Percentiles rank a stretch among this genome's conserved stretches.
These are phyloP conservation scores for Phytopythium helicoides DNA, from an alignment of 352 stramenopile genomes.

Conservation along the genomic window DNA sequence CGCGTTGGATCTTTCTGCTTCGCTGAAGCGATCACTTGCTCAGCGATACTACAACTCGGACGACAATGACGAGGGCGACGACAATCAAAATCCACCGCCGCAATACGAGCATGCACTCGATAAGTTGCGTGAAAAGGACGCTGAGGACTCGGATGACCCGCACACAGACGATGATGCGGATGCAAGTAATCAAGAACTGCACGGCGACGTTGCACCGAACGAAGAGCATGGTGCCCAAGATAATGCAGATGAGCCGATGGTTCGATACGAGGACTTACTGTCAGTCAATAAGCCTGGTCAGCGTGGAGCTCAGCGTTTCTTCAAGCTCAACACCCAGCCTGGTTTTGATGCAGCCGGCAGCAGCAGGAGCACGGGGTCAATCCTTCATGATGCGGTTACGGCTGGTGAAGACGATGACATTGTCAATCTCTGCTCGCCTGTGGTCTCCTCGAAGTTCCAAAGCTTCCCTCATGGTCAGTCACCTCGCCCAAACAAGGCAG, in stretches of 20 bases:
- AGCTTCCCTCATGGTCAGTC: too few species aligned
- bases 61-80: background rate
- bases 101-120: too few species aligned
- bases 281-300: conserved; percentile 18
- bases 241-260: conserved; percentile 25
- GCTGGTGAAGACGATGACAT: conserved; percentile 27
- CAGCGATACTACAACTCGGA: conserved; percentile 6
- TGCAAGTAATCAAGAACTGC: conserved; percentile 17
- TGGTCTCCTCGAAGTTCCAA: conserved; percentile 2
- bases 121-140: too few species aligned
- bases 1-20: background rate
- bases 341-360: background rate
- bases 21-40: background rate
- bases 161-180: conserved; percentile 12
- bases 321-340: background rate
- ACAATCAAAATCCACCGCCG: too few species aligned
- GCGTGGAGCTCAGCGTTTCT: conserved; percentile 1
- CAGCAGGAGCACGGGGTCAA: too few species aligned
- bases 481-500: conserved; percentile 7
- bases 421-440: conserved; percentile 30
- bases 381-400: conserved; percentile 4
- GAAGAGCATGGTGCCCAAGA: background rate
- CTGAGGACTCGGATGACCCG: too few species aligned
- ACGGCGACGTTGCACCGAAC: conserved; percentile 11
- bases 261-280: conserved; percentile 35